Conservation (phyloP, 805 yeast species). For the Candida orba region DNA sequence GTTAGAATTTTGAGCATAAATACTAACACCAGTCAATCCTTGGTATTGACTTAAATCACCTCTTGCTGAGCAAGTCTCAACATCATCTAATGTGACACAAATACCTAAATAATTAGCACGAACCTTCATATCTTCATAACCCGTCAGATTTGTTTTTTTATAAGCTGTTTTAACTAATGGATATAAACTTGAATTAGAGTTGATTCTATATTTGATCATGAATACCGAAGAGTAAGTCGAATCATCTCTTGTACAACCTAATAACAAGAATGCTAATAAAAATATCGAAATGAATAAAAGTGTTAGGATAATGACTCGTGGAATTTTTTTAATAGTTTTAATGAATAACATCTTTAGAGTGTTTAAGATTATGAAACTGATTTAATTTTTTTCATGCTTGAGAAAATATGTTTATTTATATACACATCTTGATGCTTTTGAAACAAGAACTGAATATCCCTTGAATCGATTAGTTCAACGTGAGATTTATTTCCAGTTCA, state of each 20-base stretch:
- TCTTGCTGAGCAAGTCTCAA: slow-evolving; percentile 31
- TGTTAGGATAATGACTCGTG: slow-evolving; percentile 34
- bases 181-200: slow-evolving; percentile 37
- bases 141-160: slow-evolving; percentile 24
- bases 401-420: no score
- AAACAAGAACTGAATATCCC: no score
- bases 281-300: slow-evolving; percentile 42
- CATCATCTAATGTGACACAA: slow-evolving; percentile 36
- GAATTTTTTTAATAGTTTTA: slow-evolving; percentile 30
- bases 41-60: slow-evolving; percentile 22
- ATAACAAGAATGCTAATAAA: slow-evolving; percentile 44
- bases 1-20: slow-evolving; percentile 27
- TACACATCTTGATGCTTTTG: no score
- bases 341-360: slow-evolving; percentile 5
- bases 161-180: slow-evolving; percentile 34
- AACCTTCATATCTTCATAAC: slow-evolving; percentile 35
- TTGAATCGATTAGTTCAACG: no score
- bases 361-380: not conserved
- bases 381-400: not conserved
- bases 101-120: slow-evolving; percentile 50
- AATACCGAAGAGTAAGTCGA: slow-evolving; percentile 41
- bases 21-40: slow-evolving; percentile 26
- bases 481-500: not conserved
- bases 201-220: slow-evolving; percentile 42
- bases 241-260: slow-evolving; percentile 43